Conservation (phyloP, 2,329 filamentous ascomycete genomes). For the Berkeleyomyces rouxiae region DNA sequence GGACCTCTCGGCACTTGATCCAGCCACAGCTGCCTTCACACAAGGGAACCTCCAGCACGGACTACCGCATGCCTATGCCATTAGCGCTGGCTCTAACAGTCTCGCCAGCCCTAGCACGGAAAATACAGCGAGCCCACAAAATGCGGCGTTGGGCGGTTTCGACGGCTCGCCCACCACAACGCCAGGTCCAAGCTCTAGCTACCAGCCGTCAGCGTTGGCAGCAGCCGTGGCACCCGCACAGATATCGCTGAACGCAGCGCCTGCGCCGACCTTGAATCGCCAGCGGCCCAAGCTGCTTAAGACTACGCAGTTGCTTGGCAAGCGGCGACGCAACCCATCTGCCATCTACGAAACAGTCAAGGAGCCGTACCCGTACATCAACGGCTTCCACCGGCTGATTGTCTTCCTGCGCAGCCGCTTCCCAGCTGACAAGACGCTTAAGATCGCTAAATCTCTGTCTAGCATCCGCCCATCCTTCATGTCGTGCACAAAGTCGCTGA, state of each 20-base stretch:
- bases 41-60: slow-evolving; percentile 45
- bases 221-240: slow-evolving; percentile 13
- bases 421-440: slow-evolving; percentile 55
- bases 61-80: slow-evolving; percentile 47
- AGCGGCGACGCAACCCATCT: slow-evolving; percentile 55
- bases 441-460: slow-evolving; percentile 74
- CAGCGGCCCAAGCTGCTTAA: slow-evolving; percentile 25
- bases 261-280: slow-evolving; percentile 19
- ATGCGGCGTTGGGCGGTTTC: slow-evolving; percentile 28
- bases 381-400: slow-evolving; percentile 77
- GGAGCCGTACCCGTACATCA: slow-evolving; percentile 80
- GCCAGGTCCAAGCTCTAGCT: slow-evolving; percentile 1
- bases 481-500: slow-evolving; percentile 75
- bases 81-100: slow-evolving; percentile 44
- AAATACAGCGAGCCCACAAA: slow-evolving; percentile 43
- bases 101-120: slow-evolving; percentile 49
- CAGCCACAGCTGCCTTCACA: slow-evolving; percentile 30
- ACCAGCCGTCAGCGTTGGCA: slow-evolving; percentile 20
- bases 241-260: slow-evolving; percentile 17
- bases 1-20: slow-evolving; percentile 38
- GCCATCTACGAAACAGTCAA: slow-evolving; percentile 79
- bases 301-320: slow-evolving; percentile 29
- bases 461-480: slow-evolving; percentile 89
- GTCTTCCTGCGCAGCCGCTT: slow-evolving; percentile 66
- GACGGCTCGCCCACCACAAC: slow-evolving; percentile 30